phyloP scores from a whole-genome alignment of 345 rosid species.

The Corchorus olitorius region DNA sequence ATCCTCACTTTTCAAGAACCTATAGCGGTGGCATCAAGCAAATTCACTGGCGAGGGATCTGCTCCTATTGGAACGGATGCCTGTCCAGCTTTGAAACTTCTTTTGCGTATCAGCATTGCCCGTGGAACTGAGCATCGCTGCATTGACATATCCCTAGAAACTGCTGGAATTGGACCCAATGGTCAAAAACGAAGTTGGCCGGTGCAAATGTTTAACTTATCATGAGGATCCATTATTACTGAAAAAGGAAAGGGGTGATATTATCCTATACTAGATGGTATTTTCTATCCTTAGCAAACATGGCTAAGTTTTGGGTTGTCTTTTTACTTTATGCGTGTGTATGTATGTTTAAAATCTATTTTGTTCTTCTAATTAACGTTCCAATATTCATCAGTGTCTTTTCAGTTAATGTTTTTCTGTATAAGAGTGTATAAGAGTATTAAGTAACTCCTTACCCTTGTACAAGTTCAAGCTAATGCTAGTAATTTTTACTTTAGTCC shows the following conservation, averaged over 20 bases:
- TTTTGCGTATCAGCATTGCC: conserved; percentile 79
- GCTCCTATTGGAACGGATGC: conserved; percentile 52
- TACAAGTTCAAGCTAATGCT: conserved; percentile 1
- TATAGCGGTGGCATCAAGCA: conserved; percentile 47
- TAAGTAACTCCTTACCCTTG: neutral
- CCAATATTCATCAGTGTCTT: neutral
- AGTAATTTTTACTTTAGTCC: neutral
- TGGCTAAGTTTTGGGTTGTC: neutral
- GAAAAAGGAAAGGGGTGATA: neutral
- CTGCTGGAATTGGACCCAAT: conserved; percentile 45
- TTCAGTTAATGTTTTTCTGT: neutral
- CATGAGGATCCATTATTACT: conserved; percentile 24
- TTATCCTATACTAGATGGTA: neutral
- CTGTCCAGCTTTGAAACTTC: conserved; percentile 64
- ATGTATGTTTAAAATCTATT: neutral
- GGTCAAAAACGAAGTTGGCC: conserved; percentile 70
- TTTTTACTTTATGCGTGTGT: no score
- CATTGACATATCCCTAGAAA: conserved; percentile 83
- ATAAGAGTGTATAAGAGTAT: neutral
- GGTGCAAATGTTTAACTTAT: conserved; percentile 72
- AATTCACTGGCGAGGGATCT: conserved; percentile 32
- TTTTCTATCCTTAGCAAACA: neutral
- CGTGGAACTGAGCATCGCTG: conserved; percentile 76
- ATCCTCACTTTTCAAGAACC: conserved; percentile 82
- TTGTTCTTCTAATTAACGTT: neutral